A percentile compares a stretch with the other conserved stretches of the same genome.
Conservation (phyloP, 805 yeast genomes). For the Spencermartinsiella europaea region DNA sequence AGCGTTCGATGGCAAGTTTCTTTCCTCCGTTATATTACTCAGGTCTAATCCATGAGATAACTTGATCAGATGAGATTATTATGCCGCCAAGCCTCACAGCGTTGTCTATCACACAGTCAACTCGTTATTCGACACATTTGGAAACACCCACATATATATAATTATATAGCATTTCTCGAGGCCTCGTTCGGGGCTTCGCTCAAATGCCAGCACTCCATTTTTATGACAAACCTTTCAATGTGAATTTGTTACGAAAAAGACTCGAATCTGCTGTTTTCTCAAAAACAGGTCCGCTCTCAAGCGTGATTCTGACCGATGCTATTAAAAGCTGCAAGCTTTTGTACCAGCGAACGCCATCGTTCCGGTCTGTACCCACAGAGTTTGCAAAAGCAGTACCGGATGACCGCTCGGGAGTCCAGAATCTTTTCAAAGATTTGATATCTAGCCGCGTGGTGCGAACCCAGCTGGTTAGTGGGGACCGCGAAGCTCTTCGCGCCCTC, state of each 20-base stretch:
- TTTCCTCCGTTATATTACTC: no score
- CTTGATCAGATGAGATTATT: no score
- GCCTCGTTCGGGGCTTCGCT: no score
- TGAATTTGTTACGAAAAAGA: slow-evolving; percentile 12
- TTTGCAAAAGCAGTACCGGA: not conserved
- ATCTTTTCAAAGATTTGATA: not conserved
- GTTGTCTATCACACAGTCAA: no score
- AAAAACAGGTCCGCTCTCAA: not conserved
- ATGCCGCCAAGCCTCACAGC: no score
- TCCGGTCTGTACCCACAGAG: not conserved
- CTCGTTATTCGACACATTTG: no score
- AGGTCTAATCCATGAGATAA: no score
- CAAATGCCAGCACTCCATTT: slow-evolving; percentile 10
- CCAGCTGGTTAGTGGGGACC: not conserved
- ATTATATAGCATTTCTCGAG: not conserved
- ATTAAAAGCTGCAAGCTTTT: slow-evolving; percentile 1
- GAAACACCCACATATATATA: no score
- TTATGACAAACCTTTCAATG: slow-evolving; percentile 17
- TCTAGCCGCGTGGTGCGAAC: not conserved
- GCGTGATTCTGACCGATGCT: not conserved
- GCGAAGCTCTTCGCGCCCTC: not conserved
- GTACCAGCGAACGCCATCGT: not conserved
- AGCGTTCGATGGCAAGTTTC: no score
- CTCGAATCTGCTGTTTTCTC: slow-evolving; percentile 7
- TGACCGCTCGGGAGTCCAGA: not conserved